These are phyloP conservation scores for Globisporangium emineosum DNA, from an alignment of 352 stramenopile genomes.

Conservation along the genomic window DNA sequence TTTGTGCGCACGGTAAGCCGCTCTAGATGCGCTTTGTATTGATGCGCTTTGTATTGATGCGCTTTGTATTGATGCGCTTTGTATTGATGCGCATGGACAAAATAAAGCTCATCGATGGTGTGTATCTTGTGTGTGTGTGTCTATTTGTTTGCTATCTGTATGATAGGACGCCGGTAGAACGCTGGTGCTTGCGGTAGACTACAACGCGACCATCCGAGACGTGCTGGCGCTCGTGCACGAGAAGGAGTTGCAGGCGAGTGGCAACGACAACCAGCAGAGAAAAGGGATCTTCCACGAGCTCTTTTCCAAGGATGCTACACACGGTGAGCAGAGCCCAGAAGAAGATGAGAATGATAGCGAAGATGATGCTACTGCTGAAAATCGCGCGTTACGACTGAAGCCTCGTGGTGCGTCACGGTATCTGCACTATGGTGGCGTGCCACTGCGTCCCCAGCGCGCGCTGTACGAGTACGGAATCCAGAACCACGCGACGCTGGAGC, in stretches of 20 bases:
- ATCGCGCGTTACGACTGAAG: background rate
- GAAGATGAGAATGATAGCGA: background rate
- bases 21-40: no score
- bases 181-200: conserved; percentile 32
- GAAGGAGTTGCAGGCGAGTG: conserved; percentile 19
- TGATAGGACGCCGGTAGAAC: conserved; percentile 37
- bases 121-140: background rate
- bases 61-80: no score
- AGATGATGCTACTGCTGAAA: background rate
- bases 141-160: background rate
- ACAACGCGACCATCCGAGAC: conserved; percentile 32
- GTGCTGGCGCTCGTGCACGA: conserved; percentile 31
- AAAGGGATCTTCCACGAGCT: background rate
- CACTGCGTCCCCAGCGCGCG: conserved; percentile 40
- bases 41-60: no score
- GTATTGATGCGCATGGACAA: background rate
- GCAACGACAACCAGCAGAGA: background rate
- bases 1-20: conserved; percentile 54
- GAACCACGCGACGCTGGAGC: conserved; percentile 59
- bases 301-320: background rate
- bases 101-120: background rate
- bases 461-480: conserved; percentile 68
- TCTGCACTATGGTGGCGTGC: conserved; percentile 60
- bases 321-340: background rate
- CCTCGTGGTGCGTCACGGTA: conserved; percentile 23